These are phyloP conservation scores for Cordyceps javanica DNA, from an alignment of 2,329 filamentous ascomycete species.

Conservation along the genomic window DNA sequence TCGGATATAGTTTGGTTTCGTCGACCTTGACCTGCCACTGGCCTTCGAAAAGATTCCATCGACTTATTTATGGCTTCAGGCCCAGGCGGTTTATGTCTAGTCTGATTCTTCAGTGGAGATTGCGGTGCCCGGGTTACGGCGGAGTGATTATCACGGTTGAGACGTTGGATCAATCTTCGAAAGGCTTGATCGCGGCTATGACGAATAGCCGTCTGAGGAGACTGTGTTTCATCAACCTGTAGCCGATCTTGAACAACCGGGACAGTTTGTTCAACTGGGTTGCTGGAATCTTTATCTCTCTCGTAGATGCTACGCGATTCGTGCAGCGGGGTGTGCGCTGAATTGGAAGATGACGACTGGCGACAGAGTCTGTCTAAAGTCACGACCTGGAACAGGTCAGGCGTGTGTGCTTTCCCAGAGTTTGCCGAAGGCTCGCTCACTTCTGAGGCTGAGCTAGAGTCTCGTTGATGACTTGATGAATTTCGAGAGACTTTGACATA, in stretches of 20 bases:
- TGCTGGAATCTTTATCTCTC: not conserved
- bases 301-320: not conserved
- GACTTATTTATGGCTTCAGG: not conserved
- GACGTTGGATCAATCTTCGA: not conserved
- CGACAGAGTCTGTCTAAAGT: not conserved
- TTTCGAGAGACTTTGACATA: not conserved
- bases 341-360: not conserved
- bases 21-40: not conserved
- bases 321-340: not conserved
- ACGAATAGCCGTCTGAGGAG: conserved; percentile 3
- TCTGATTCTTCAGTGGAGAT: not conserved
- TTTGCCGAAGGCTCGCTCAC: not conserved
- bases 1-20: conserved; percentile 9
- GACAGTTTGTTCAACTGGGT: not conserved
- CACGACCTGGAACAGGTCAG: not conserved
- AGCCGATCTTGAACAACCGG: not conserved
- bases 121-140: not conserved
- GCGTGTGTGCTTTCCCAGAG: not conserved
- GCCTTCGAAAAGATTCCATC: not conserved
- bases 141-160: not conserved
- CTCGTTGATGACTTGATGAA: not conserved
- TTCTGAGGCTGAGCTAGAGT: not conserved
- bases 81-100: not conserved
- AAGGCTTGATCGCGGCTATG: conserved; percentile 3
- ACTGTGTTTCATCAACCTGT: not conserved